phyloP scores from a whole-genome alignment of 139 green algal species.

The Asterochloris sp. region DNA sequence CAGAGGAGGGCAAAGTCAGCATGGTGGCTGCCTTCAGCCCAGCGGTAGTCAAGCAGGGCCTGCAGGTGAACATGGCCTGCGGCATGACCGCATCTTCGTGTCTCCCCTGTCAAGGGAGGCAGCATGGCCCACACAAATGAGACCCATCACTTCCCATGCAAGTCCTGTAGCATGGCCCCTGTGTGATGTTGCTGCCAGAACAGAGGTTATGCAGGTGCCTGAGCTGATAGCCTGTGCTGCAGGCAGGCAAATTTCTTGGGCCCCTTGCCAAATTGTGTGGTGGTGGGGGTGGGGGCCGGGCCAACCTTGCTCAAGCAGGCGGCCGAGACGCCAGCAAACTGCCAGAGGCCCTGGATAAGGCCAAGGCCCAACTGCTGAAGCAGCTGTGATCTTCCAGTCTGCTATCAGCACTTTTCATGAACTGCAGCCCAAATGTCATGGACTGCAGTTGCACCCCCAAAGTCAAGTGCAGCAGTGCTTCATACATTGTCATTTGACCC shows the following conservation, averaged over 20 bases:
- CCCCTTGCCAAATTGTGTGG: slow-evolving; percentile 85
- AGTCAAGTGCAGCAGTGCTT: too few species aligned
- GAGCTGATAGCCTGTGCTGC: slow-evolving; percentile 16
- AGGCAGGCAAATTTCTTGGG: slow-evolving; percentile 86
- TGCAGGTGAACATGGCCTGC: slow-evolving; percentile 21
- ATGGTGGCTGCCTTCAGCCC: slow-evolving; percentile 69
- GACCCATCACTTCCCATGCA: background rate
- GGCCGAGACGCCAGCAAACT: slow-evolving; percentile 66
- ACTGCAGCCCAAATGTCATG: too few species aligned
- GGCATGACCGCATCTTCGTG: too few species aligned
- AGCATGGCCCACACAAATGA: too few species aligned
- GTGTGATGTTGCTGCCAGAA: too few species aligned
- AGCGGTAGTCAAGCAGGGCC: slow-evolving; percentile 32
- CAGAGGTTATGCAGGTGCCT: too few species aligned
- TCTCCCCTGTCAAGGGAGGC: background rate
- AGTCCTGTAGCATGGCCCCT: slow-evolving; percentile 38
- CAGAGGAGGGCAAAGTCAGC: slow-evolving; percentile 52
- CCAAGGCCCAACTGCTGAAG: slow-evolving; percentile 8
- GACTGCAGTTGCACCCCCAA: too few species aligned
- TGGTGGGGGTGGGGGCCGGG: slow-evolving; percentile 85
- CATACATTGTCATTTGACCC: too few species aligned
- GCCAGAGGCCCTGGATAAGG: slow-evolving; percentile 6
- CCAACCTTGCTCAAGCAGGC: slow-evolving; percentile 85
- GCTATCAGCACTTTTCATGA: background rate
- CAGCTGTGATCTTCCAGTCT: background rate